phyloP scores from a whole-genome alignment of 1,284 basidiomycete species.

The Cutaneotrichosporon dermatis region DNA sequence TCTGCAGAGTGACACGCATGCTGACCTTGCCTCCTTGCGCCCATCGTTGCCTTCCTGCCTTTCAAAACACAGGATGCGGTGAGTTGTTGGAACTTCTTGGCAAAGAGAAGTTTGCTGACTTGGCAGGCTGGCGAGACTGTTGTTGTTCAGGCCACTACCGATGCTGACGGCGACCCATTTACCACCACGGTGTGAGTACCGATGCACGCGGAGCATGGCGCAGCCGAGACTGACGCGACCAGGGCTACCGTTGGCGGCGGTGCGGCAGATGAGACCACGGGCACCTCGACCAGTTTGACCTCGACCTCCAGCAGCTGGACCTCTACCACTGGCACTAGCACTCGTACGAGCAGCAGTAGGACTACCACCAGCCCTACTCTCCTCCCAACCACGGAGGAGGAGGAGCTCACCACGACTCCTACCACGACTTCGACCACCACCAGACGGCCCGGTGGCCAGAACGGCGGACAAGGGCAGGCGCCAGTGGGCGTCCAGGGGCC shows the following conservation, averaged over 20 bases:
- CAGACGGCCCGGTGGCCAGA: neutral
- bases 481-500: constrained; percentile 4
- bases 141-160: constrained; percentile 28
- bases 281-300: too few relatives aligned
- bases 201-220: too few relatives aligned
- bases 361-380: constrained; percentile 8
- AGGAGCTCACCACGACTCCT: constrained; percentile 2
- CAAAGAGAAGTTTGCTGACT: neutral
- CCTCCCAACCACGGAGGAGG: neutral
- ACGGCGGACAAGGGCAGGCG: neutral
- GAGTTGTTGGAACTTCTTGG: neutral
- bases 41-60: neutral
- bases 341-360: neutral
- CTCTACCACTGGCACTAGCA: neutral
- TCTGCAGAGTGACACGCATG: too few relatives aligned
- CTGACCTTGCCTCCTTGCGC: too few relatives aligned
- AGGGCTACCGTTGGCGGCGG: too few relatives aligned
- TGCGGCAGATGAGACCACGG: too few relatives aligned
- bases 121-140: constrained; percentile 32
- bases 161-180: constrained; percentile 22
- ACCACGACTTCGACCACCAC: constrained; percentile 8
- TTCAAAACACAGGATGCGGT: neutral
- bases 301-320: too few relatives aligned
- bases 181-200: constrained; percentile 25
- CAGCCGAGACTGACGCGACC: too few relatives aligned